Conservation (phyloP, 169 alveolate genomes). For the Prorocentrum cordatum region DNA sequence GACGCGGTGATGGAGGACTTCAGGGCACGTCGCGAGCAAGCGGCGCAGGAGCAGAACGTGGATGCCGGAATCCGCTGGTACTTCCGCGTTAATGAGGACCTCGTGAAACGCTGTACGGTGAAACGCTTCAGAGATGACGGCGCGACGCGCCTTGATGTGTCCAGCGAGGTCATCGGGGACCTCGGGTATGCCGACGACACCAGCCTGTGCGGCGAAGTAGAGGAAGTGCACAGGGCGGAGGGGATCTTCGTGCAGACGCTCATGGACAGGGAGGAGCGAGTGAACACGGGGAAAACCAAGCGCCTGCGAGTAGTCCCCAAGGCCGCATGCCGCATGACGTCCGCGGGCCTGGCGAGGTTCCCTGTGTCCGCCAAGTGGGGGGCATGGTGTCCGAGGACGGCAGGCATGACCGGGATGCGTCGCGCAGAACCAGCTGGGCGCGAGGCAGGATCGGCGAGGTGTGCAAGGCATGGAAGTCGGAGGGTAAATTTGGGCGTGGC, state of each 20-base stretch:
- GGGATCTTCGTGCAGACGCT: neutral
- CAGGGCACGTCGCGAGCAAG: neutral
- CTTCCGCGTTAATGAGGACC: neutral
- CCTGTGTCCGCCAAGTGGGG: no score
- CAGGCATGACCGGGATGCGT: no score
- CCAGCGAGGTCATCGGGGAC: neutral
- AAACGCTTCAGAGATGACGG: neutral
- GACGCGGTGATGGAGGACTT: neutral
- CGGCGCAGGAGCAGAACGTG: neutral
- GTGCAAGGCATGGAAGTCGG: no score
- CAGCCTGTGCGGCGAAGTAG: neutral
- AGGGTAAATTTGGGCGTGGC: no score
- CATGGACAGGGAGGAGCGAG: neutral
- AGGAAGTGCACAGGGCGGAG: neutral
- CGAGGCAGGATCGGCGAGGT: no score
- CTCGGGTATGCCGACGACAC: conserved; percentile 4
- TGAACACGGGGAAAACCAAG: neutral
- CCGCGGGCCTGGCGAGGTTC: no score
- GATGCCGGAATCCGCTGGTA: neutral
- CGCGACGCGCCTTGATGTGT: neutral
- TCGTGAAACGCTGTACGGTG: no score
- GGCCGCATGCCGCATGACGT: no score
- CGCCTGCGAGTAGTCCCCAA: neutral
- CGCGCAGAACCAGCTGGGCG: no score
- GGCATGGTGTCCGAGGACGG: no score